Base-by-base conservation (phyloP, 2,329 filamentous ascomycete species). In the Stemphylium lycopersici region DNA sequence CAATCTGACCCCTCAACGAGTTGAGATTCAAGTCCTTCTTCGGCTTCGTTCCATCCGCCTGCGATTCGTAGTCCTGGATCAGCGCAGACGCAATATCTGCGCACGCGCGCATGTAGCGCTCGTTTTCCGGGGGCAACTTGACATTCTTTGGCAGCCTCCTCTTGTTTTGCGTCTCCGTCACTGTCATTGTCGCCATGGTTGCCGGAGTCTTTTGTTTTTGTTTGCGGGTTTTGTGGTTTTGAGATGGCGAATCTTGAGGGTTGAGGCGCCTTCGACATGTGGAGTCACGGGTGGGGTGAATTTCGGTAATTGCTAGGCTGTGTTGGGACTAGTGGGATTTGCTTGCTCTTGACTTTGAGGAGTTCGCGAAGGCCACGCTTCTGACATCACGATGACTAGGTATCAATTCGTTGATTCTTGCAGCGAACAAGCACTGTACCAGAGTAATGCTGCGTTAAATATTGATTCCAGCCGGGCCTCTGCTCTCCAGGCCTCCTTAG, bases 11-110 rank as follows among this genome's bases (percentile, higher is more conserved):
- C 40, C 95, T 88, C 63, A 99, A 78, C 54, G 87, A 83, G 77
- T 99, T 99, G 67, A 99, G 83, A 73, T 99, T 99, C 77, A 98
- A 84, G 75, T 99, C 93, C 74, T 88, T 91, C 71, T 87, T 87
- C 0, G 89, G 84, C 58, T 86, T 87, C 41, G 85, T 87, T 45
- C 85, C 83, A 72, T 96, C 88, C 65, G 87, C 87, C 63, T 88
- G 84, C 24, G 90, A 83, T 76, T 98, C 93, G 73, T 96, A 91
- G 70, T 98, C 93, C 71, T 97, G 91, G 67, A 99, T 96, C 42
- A 99, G 84, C 48, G 89, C 90, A 72, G 91, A 96, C 47, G 93
- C 93, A 69, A 99, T 93, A 68, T 99, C 96, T 59, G 93, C 93
- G 77, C 96, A 99, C 67, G 92, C 95, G 75, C 92, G 87, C 76